Evolutionary conservation across 305 asterid species (phyloP).

Genomic region (Fraxinus sp.): DNA sequence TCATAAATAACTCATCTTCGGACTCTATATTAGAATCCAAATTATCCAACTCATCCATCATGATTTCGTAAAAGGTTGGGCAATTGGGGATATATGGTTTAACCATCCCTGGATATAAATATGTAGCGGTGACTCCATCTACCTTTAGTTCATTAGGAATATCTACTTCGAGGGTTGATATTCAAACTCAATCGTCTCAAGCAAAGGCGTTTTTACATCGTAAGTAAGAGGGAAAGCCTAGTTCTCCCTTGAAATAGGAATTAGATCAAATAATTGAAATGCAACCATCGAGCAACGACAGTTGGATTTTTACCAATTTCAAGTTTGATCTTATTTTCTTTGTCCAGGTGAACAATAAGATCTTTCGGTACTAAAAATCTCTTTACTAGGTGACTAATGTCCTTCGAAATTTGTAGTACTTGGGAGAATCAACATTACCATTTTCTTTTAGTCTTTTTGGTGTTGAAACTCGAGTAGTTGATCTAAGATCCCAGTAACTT

Average conservation of each 20-base stretch:
- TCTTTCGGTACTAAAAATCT: background rate
- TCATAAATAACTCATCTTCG: too few relatives aligned
- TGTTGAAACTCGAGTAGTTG: background rate
- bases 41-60: too few relatives aligned
- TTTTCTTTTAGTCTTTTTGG: background rate
- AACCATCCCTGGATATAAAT: too few relatives aligned
- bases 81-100: too few relatives aligned
- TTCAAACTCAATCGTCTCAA: too few relatives aligned
- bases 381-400: background rate
- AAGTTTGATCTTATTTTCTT: background rate
- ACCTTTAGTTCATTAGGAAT: too few relatives aligned
- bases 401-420: too few relatives aligned
- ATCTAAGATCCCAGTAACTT: background rate
- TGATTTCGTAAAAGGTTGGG: too few relatives aligned
- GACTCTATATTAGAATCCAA: too few relatives aligned
- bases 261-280: background rate
- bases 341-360: background rate
- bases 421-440: background rate
- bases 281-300: background rate
- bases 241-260: background rate
- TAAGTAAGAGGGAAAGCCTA: background rate
- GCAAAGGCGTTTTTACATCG: too few relatives aligned
- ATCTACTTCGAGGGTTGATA: too few relatives aligned
- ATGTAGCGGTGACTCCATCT: too few relatives aligned
- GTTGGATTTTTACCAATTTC: background rate